Percentiles rank a stretch among this genome's conserved stretches.
Conservation (phyloP, 257 asterid genomes). For the Solanum piurae region DNA sequence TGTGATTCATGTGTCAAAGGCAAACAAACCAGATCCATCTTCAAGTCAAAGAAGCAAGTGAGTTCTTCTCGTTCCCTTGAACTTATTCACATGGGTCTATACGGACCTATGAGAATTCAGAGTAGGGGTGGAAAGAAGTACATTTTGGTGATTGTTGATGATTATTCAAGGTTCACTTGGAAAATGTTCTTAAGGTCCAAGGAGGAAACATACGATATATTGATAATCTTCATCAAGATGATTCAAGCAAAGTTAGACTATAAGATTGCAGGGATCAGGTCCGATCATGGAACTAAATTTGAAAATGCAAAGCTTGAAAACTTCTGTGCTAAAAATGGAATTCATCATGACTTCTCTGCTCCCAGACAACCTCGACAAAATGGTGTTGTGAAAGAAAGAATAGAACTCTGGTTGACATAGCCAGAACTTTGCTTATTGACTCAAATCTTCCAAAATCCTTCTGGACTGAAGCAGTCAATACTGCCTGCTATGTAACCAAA, state of each 20-base stretch:
- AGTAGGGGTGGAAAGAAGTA: no score
- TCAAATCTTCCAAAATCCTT: background rate
- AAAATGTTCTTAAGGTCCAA: no score
- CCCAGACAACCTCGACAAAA: background rate
- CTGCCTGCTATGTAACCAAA: background rate
- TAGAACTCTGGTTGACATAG: background rate
- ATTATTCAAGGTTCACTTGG: no score
- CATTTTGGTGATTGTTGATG: no score
- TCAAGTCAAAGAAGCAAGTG: no score
- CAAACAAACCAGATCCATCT: no score
- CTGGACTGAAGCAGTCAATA: no score
- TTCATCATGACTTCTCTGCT: background rate
- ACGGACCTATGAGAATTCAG: no score
- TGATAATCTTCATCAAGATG: background rate
- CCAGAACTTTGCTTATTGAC: background rate
- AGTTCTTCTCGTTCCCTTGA: background rate
- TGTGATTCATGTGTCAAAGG: no score
- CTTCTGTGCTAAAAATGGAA: background rate
- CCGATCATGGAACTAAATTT: no score
- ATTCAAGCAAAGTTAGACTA: background rate
- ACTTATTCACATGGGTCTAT: background rate
- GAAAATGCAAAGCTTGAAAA: background rate
- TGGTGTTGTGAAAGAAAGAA: background rate
- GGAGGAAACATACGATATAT: no score
- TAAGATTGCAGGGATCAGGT: no score